These are phyloP conservation scores for Trypanosoma platydactyli DNA, from an alignment of 208 protist genomes.

Conservation along the genomic window DNA sequence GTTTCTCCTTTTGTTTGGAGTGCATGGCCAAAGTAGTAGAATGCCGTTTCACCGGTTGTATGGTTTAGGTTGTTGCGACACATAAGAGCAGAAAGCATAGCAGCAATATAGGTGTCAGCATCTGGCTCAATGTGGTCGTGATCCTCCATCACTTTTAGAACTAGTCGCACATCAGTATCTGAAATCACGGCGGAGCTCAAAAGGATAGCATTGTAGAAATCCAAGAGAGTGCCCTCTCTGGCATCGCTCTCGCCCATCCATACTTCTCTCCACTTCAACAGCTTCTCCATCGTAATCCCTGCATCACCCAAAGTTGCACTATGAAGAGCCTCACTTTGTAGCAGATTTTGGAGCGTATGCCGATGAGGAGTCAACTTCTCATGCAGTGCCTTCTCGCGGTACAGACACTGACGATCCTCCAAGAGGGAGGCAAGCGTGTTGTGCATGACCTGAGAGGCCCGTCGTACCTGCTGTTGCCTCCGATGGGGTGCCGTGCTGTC, in stretches of 20 bases:
- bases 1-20: slow-evolving; percentile 36
- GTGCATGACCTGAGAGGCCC: slow-evolving; percentile 6
- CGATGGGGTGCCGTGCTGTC: neutral
- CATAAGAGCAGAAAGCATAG: slow-evolving; percentile 37
- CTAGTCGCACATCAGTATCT: slow-evolving; percentile 41
- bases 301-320: neutral
- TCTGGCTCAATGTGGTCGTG: slow-evolving; percentile 55
- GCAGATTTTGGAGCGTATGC: slow-evolving; percentile 6
- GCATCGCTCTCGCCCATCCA: slow-evolving; percentile 27
- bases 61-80: slow-evolving; percentile 3
- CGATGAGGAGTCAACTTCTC: slow-evolving; percentile 25
- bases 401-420: slow-evolving; percentile 46
- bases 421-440: slow-evolving; percentile 24
- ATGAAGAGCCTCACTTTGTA: slow-evolving; percentile 4
- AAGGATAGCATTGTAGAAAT: slow-evolving; percentile 63
- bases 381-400: slow-evolving; percentile 34
- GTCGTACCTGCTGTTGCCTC: neutral
- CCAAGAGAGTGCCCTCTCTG: slow-evolving; percentile 9
- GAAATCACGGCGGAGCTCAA: slow-evolving; percentile 33
- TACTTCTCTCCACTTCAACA: slow-evolving; percentile 28
- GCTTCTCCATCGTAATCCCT: slow-evolving; percentile 18
- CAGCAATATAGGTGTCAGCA: slow-evolving; percentile 41
- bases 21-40: slow-evolving; percentile 74
- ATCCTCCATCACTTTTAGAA: slow-evolving; percentile 51
- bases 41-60: slow-evolving; percentile 43